These are phyloP conservation scores for Suillus luteus DNA, from an alignment of 768 basidiomycete genomes.

Conservation along the genomic window DNA sequence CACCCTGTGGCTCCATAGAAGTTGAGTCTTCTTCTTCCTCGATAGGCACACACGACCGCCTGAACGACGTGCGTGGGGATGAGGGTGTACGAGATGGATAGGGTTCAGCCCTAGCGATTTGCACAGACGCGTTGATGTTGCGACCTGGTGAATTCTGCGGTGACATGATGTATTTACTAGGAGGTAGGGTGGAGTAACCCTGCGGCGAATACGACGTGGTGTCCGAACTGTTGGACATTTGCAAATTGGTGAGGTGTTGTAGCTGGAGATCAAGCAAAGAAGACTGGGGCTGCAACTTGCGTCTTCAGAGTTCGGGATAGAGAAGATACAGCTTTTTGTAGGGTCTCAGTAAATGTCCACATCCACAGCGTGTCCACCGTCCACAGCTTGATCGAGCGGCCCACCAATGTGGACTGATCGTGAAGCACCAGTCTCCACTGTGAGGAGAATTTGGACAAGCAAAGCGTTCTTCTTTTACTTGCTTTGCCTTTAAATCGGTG, in stretches of 20 bases:
- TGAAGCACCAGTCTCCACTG: constrained; percentile 19
- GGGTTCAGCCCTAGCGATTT: not conserved
- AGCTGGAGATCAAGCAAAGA: not conserved
- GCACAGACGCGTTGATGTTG: not conserved
- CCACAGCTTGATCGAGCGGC: not conserved
- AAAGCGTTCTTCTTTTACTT: not conserved
- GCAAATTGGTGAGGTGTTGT: no score
- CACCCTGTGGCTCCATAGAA: not conserved
- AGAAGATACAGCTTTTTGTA: not conserved
- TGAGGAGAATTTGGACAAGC: not conserved
- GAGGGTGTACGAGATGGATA: no score
- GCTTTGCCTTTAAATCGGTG: not conserved
- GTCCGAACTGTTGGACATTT: no score
- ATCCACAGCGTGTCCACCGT: not conserved
- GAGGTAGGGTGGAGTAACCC: no score
- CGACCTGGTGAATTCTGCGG: no score
- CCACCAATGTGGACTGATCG: constrained; percentile 16
- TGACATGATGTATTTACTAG: no score
- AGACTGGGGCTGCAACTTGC: no score
- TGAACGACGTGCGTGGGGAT: not conserved
- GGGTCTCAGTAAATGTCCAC: not conserved
- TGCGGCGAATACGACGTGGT: not conserved
- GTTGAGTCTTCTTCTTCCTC: not conserved
- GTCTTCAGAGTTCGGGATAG: not conserved
- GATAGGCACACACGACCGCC: not conserved